These are phyloP conservation scores for Penicillium salamii DNA, from an alignment of 495 filamentous ascomycete species.

Conservation along the genomic window DNA sequence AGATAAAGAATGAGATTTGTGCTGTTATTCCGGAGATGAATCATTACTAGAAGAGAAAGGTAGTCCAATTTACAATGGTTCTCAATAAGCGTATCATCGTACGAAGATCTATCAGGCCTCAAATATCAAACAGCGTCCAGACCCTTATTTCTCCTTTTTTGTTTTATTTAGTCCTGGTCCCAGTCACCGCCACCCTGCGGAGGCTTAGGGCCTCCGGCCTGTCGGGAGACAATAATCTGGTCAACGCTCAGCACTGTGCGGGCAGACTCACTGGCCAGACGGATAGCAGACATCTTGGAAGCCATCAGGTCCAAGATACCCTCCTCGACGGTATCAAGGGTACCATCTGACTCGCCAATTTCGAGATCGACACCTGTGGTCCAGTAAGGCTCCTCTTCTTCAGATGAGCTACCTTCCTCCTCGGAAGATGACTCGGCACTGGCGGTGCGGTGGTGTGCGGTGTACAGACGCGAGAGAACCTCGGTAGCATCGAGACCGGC, in stretches of 20 bases:
- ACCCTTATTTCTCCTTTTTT: conserved; percentile 16
- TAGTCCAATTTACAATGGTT: conserved; percentile 10
- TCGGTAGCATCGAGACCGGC: conserved; percentile 96
- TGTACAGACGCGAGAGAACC: conserved; percentile 85
- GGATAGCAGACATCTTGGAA: conserved; percentile 93
- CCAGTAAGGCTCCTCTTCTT: conserved; percentile 71
- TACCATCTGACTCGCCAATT: conserved; percentile 74
- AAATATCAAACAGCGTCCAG: conserved; percentile 13
- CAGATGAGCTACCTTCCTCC: conserved; percentile 38
- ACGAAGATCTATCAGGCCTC: conserved; percentile 28
- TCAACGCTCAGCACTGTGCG: conserved; percentile 95
- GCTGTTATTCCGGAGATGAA: too few relatives aligned
- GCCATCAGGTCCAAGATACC: conserved; percentile 90
- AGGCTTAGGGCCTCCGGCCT: conserved; percentile 96
- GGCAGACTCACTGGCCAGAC: conserved; percentile 90
- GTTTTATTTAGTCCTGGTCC: conserved; percentile 80
- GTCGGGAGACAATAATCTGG: conserved; percentile 97
- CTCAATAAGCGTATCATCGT: conserved; percentile 24
- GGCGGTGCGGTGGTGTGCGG: conserved; percentile 70
- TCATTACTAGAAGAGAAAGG: conserved; percentile 9
- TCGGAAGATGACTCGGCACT: conserved; percentile 28
- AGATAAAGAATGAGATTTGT: too few relatives aligned
- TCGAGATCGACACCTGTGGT: conserved; percentile 92
- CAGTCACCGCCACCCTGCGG: conserved; percentile 94
- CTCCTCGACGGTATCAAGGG: conserved; percentile 81